Conservation (phyloP, 1,284 basidiomycete genomes). For the Boletus albobrunnescens region DNA sequence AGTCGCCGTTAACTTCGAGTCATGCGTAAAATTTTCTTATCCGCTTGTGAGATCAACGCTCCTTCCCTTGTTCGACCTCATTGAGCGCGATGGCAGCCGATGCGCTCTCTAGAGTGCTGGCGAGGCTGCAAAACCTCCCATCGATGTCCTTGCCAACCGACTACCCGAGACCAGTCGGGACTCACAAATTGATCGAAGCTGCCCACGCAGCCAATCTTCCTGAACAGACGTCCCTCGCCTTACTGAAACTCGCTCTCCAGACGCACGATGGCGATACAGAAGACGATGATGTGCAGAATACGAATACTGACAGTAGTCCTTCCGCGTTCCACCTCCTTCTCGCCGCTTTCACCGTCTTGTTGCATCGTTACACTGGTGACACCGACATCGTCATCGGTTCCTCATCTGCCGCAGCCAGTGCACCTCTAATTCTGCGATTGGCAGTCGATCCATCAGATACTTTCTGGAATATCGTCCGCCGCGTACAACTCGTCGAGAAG, state of each 20-base stretch:
- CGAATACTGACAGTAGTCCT: slow-evolving; percentile 46
- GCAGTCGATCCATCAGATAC: slow-evolving; percentile 84
- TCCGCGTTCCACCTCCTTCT: slow-evolving; percentile 91
- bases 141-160: slow-evolving; percentile 94
- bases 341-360: slow-evolving; percentile 84
- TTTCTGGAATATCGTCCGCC: slow-evolving; percentile 88
- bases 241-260: slow-evolving; percentile 76
- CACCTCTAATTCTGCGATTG: slow-evolving; percentile 84
- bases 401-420: slow-evolving; percentile 72
- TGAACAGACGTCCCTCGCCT: slow-evolving; percentile 62
- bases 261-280: slow-evolving; percentile 52
- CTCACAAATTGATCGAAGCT: slow-evolving; percentile 76
- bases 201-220: slow-evolving; percentile 65
- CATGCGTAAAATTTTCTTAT: slow-evolving; percentile 4
- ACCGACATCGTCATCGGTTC: slow-evolving; percentile 93
- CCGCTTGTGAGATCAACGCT: not conserved
- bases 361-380: slow-evolving; percentile 96
- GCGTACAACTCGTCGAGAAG: slow-evolving; percentile 79
- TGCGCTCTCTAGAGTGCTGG: slow-evolving; percentile 52
- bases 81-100: slow-evolving; percentile 35
- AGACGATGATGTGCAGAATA: slow-evolving; percentile 47
- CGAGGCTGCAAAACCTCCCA: slow-evolving; percentile 73
- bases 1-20: not conserved
- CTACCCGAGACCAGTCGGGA: slow-evolving; percentile 82
- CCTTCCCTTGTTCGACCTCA: not conserved